phyloP scores from a whole-genome alignment of 768 basidiomycete species.

The Strobilomyces dryophilus region DNA sequence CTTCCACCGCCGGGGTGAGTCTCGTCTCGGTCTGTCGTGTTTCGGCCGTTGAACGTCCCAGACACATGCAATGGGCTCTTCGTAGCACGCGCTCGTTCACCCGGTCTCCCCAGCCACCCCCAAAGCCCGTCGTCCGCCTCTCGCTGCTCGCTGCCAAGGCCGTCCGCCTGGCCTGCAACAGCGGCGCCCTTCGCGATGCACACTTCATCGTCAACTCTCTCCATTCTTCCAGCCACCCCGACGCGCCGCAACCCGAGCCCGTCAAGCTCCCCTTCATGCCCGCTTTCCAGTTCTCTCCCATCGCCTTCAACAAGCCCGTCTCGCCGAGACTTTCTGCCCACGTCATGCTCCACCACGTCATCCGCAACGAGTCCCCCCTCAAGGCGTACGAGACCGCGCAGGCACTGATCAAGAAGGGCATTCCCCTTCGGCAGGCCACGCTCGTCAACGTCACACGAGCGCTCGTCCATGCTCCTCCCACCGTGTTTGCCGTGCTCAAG shows the following conservation, averaged over 20 bases:
- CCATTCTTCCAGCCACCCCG: slow-evolving; percentile 33
- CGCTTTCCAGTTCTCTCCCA: slow-evolving; percentile 34
- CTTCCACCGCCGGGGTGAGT: neutral
- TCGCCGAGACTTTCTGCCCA: slow-evolving; percentile 62
- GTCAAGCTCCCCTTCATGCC: slow-evolving; percentile 23
- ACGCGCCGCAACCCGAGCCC: slow-evolving; percentile 1
- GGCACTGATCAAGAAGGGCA: slow-evolving; percentile 50
- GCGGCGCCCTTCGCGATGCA: slow-evolving; percentile 46
- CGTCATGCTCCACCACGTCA: slow-evolving; percentile 57
- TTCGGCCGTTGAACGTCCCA: slow-evolving; percentile 38
- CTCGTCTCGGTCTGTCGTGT: no score
- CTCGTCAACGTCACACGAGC: slow-evolving; percentile 38
- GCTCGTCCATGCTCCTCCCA: slow-evolving; percentile 21
- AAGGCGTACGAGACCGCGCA: slow-evolving; percentile 49
- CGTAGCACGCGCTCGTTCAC: slow-evolving; percentile 31
- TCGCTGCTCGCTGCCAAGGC: slow-evolving; percentile 45
- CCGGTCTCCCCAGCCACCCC: slow-evolving; percentile 5
- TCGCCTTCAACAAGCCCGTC: slow-evolving; percentile 47
- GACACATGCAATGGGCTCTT: slow-evolving; percentile 68
- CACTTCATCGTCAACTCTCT: slow-evolving; percentile 57
- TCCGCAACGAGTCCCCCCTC: slow-evolving; percentile 46
- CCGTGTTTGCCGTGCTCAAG: slow-evolving; percentile 18
- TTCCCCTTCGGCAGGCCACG: slow-evolving; percentile 46
- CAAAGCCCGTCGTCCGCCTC: neutral
- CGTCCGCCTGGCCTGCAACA: slow-evolving; percentile 42